Evolutionary conservation across 352 stramenopile species (phyloP).

Genomic region (Hyaloperonospora brassicae): DNA sequence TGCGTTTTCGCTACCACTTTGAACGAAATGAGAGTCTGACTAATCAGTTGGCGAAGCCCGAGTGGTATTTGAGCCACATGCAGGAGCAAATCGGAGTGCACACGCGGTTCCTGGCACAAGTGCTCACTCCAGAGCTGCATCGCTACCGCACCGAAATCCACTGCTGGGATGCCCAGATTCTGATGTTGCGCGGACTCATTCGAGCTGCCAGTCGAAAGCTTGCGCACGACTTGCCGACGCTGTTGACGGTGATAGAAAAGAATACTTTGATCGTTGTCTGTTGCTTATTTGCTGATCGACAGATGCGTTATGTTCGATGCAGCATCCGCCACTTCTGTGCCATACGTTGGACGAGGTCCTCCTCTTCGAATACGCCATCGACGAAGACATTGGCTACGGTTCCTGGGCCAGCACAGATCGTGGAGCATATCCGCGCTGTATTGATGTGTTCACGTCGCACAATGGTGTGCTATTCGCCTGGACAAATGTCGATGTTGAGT

Average conservation of each 20-base stretch:
- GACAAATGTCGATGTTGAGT: slow-evolving; percentile 52
- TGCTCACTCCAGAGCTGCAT: slow-evolving; percentile 44
- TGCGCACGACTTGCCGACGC: slow-evolving; percentile 31
- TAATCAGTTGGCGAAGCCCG: slow-evolving; percentile 64
- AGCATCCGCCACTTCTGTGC: slow-evolving; percentile 48
- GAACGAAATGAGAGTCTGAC: slow-evolving; percentile 54
- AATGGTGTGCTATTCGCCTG: slow-evolving; percentile 53
- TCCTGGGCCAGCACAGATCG: slow-evolving; percentile 38
- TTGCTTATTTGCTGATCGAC: not conserved
- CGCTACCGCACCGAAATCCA: slow-evolving; percentile 33
- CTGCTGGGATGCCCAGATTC: slow-evolving; percentile 52
- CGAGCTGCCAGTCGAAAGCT: slow-evolving; percentile 41
- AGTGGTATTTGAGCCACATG: slow-evolving; percentile 64
- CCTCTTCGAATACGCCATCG: slow-evolving; percentile 57
- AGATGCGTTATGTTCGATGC: not conserved
- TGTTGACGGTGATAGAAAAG: slow-evolving; percentile 33
- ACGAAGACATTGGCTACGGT: slow-evolving; percentile 57
- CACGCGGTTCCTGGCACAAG: slow-evolving; percentile 30
- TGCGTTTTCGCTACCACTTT: slow-evolving; percentile 72
- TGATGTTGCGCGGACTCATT: slow-evolving; percentile 50
- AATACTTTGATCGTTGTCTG: not conserved
- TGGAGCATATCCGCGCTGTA: slow-evolving; percentile 38
- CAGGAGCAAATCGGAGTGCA: slow-evolving; percentile 48
- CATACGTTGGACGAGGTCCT: slow-evolving; percentile 69
- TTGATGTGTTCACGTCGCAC: slow-evolving; percentile 54